Evolutionary conservation across 176 grass and related monocot species (phyloP).

Genomic region (Leersia perrieri): DNA sequence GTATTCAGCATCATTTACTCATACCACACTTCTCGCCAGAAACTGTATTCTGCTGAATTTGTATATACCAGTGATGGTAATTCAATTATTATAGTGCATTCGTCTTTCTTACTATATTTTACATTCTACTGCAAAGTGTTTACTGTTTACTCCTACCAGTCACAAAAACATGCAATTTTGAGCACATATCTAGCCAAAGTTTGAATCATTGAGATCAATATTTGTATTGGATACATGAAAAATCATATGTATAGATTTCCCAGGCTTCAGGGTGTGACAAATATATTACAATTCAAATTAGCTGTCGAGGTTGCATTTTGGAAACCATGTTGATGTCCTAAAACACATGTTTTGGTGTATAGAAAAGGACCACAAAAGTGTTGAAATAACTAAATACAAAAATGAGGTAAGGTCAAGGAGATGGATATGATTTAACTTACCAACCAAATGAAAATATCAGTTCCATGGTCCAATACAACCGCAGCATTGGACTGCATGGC

Average conservation of each 20-base stretch:
- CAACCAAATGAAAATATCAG: slow-evolving; percentile 99
- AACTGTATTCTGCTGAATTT: not conserved
- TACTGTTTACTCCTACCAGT: not conserved
- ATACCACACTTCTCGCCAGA: not conserved
- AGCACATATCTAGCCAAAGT: not conserved
- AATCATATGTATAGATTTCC: not conserved
- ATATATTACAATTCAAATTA: not conserved
- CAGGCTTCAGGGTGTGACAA: not conserved
- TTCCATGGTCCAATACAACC: slow-evolving; percentile 96
- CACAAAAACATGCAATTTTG: not conserved
- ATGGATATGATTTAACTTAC: slow-evolving; percentile 53
- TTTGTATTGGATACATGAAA: not conserved
- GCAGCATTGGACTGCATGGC: slow-evolving; percentile 88
- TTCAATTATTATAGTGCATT: slow-evolving; percentile 8
- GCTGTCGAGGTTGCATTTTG: not conserved
- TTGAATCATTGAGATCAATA: not conserved
- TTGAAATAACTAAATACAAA: slow-evolving; percentile 5
- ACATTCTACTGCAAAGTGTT: not conserved
- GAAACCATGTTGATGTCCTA: not conserved
- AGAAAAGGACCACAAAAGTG: not conserved
- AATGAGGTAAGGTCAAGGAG: slow-evolving; percentile 7
- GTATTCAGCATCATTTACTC: slow-evolving; percentile 22
- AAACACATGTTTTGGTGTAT: not conserved
- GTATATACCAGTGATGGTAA: not conserved
- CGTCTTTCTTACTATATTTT: not conserved